A percentile compares a stretch with the other conserved stretches of the same genome.
Conservation (phyloP, 768 basidiomycete genomes). For the Chalciporus piperatus region DNA sequence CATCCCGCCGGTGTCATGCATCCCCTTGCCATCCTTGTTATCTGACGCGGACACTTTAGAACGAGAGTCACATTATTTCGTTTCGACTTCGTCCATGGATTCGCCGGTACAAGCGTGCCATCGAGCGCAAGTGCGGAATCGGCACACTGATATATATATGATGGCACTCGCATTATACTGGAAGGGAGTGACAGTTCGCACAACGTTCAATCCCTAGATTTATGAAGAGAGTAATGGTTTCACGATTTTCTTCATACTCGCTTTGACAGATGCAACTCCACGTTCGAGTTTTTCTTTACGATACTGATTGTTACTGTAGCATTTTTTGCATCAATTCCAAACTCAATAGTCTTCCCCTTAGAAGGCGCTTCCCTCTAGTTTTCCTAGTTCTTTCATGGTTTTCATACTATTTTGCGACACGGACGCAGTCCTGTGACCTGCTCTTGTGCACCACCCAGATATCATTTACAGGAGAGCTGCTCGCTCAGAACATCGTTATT, state of each 20-base stretch:
- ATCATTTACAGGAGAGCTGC: no score
- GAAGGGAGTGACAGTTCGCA: slow-evolving; percentile 19
- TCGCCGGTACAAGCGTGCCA: slow-evolving; percentile 10
- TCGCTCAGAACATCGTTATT: not conserved
- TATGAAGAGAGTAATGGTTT: slow-evolving; percentile 16
- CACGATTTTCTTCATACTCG: slow-evolving; percentile 12
- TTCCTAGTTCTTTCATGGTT: not conserved
- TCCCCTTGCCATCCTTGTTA: slow-evolving; percentile 26
- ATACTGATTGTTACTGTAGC: slow-evolving; percentile 14
- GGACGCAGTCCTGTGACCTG: not conserved
- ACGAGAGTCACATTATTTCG: slow-evolving; percentile 36
- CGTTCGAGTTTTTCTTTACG: slow-evolving; percentile 3
- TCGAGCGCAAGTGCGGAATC: slow-evolving; percentile 2
- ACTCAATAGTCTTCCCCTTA: not conserved
- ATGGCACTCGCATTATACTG: slow-evolving; percentile 16
- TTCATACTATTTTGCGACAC: not conserved
- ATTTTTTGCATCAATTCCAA: slow-evolving; percentile 4
- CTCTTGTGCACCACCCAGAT: not conserved
- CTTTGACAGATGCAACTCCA: slow-evolving; percentile 8
- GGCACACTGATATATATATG: slow-evolving; percentile 13
- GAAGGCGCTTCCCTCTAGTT: not conserved
- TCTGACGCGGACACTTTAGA: slow-evolving; percentile 23
- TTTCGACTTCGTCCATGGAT: slow-evolving; percentile 43
- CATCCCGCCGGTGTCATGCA: slow-evolving; percentile 12
- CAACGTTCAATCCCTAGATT: slow-evolving; percentile 21